Evolutionary conservation across 108 stramenopile species (phyloP).

Genomic region (Cyclotella cryptica): DNA sequence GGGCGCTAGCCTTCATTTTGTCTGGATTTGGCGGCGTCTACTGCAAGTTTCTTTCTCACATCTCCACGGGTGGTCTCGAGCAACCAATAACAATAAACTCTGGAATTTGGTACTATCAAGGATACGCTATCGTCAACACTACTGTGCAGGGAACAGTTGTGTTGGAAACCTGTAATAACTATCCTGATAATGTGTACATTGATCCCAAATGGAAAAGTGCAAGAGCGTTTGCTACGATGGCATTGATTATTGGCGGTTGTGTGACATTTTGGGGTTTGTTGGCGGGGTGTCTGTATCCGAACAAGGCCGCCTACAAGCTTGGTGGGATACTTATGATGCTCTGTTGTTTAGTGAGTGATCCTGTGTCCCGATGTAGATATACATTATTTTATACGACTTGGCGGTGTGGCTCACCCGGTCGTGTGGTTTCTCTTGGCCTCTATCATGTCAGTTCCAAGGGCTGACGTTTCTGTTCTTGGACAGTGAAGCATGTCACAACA

Average conservation of each 20-base stretch:
- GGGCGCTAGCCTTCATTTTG: slow-evolving; percentile 30
- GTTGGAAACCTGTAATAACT: slow-evolving; percentile 30
- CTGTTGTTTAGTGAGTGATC: slow-evolving; percentile 28
- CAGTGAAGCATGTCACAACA: slow-evolving; percentile 55
- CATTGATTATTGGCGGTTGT: slow-evolving; percentile 48
- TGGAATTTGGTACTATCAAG: slow-evolving; percentile 47
- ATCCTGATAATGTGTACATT: slow-evolving; percentile 21
- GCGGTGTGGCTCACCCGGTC: background rate
- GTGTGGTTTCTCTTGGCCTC: background rate
- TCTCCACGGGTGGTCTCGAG: slow-evolving; percentile 14
- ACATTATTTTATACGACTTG: background rate
- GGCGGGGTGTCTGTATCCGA: slow-evolving; percentile 30
- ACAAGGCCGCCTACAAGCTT: background rate
- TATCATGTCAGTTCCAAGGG: slow-evolving; percentile 38
- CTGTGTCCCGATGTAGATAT: background rate
- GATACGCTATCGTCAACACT: slow-evolving; percentile 19
- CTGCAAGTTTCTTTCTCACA: slow-evolving; percentile 50
- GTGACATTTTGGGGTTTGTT: slow-evolving; percentile 40
- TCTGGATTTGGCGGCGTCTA: slow-evolving; percentile 35
- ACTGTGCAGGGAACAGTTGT: slow-evolving; percentile 24
- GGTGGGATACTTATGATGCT: slow-evolving; percentile 28
- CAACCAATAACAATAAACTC: slow-evolving; percentile 37
- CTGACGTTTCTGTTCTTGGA: slow-evolving; percentile 48
- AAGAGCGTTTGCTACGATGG: slow-evolving; percentile 46
- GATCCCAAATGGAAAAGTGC: slow-evolving; percentile 55